phyloP scores from a whole-genome alignment of 805 yeast species.

The Lipomyces anomalus region DNA sequence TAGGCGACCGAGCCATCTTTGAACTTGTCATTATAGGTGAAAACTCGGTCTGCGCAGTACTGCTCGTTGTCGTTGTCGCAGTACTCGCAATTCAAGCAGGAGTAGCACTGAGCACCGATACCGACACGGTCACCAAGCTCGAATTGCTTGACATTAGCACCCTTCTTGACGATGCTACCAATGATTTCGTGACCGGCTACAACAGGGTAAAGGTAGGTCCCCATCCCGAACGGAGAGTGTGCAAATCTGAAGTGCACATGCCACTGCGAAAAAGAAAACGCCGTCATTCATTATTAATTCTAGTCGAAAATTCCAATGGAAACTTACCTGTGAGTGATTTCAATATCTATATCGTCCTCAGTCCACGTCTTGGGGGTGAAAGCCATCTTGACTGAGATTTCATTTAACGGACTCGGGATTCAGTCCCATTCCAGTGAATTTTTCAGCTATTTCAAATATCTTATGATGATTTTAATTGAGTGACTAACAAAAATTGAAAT shows the following conservation, averaged over 20 bases:
- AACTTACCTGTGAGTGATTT: constrained; percentile 22
- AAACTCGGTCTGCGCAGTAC: constrained; percentile 46
- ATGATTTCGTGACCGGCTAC: constrained; percentile 49
- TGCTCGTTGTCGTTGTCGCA: constrained; percentile 52
- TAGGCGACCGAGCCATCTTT: constrained; percentile 22
- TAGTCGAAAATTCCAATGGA: too few relatives aligned
- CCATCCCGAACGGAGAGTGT: constrained; percentile 51
- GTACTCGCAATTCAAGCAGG: constrained; percentile 58
- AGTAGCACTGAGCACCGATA: constrained; percentile 62
- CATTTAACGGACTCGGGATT: constrained; percentile 24
- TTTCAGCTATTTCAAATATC: constrained; percentile 11
- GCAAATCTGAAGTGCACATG: constrained; percentile 59
- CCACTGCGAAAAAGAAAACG: too few relatives aligned
- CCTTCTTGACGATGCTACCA: constrained; percentile 40
- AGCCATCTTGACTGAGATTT: constrained; percentile 18
- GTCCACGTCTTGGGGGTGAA: constrained; percentile 22
- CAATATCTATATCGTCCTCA: constrained; percentile 24
- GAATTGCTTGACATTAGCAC: constrained; percentile 46
- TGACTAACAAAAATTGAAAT: too few relatives aligned
- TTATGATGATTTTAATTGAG: too few relatives aligned
- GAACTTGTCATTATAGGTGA: constrained; percentile 45
- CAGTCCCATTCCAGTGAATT: constrained; percentile 21
- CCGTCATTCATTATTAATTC: too few relatives aligned
- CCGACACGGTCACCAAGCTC: constrained; percentile 73
- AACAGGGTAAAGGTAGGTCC: constrained; percentile 34